Base-by-base conservation (phyloP, 148 eudicot species). In the Silene conica region DNA sequence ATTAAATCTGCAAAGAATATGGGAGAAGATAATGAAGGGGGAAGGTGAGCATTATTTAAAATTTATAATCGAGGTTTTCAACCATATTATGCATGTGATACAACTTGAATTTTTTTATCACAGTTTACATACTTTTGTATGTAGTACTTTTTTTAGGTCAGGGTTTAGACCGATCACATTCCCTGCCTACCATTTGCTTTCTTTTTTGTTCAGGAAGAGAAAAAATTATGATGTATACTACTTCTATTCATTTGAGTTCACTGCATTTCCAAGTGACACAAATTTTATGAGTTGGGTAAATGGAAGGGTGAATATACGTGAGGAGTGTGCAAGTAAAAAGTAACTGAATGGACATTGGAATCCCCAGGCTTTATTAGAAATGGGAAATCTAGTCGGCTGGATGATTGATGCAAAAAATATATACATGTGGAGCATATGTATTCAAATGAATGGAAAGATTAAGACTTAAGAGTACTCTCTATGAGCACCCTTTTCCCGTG, bases 21-120 rank as follows among this genome's bases (percentile, higher is more conserved):
- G 97, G 97, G 95, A 89, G 81, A 86, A 86, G 79, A 80, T 85
- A 8, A 75, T 83, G 73, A 87, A 79, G 65, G 88, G 84, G 25
- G 84, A 83, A 83, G 97, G 93, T 90, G 45, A 14, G 57, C 55
- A 26, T 54, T 19, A 16, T 59, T 58, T 5, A 22, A 46, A 59
- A 9, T 22, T 45, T 13, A 26, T 11, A 13, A 9, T 48, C 45
- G 20, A 57, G 22, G 14, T 67, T 28, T n/a, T 46, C 22, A 69
- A 21, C 25, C 69, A 23, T 74, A 18, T 23, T 12, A 8, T n/a
- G 18, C 64, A 63, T 46, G 48, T 43, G 48, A 70, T 73, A 68
- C 34, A 52, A 46, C 11, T 13, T 62, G 55, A 21, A 26, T 22
- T 8, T 50, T 38, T 22, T 22, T 11, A 54, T 50, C 18, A 31